Evolutionary conservation across 352 stramenopile genomes (phyloP), one percentile per base, ranked within the genome.

Genomic region (Phytophthora tubulina): DNA sequence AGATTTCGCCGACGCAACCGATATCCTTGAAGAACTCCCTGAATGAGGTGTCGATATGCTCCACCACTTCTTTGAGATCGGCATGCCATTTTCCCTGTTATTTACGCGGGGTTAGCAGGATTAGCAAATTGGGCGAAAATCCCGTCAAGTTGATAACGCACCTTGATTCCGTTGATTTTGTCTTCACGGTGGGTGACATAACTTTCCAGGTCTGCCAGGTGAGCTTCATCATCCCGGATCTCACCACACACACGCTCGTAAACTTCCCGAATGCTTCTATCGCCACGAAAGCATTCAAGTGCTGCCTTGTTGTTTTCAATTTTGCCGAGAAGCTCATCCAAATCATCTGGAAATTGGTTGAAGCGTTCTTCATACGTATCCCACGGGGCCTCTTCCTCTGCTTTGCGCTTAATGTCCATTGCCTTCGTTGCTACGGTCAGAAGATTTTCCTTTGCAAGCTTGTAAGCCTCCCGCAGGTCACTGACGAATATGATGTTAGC

Each of bases 221-320:
- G 46, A 0, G 59, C 66, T 73, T 95, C 88, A 56, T 96, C 90
- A 13, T 78, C 60, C 44, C 72, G 66, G 55, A 97, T 97, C 72
- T 97, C 86, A 2, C 30, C 36, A 38, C 74, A 79, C 4, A 94
- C 75, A 17, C 82, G 84, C 55, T 92, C 73, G 46, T 94, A 97
- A 46, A 93, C 76, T 27, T 91, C 86, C 15, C 85, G 84, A 38
- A 97, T 81, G 49, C 73, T 89, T 39, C 79, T 80, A 62, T 97
- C 90, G 4, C 88, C 90, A 6, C 87, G 85, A 66, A 97, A 97
- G 38, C 87, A 92, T 31, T 93, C 87, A 8, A 96, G 55, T 11
- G 86, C 84, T 36, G 84, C 85, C 63, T 89, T 88, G 79, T 95
- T 95, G 72, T 94, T 97, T 70, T 94, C 88, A 59, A 96, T 96